Conservation (phyloP, 495 filamentous ascomycete genomes). For the Penicillium cinerascens region DNA sequence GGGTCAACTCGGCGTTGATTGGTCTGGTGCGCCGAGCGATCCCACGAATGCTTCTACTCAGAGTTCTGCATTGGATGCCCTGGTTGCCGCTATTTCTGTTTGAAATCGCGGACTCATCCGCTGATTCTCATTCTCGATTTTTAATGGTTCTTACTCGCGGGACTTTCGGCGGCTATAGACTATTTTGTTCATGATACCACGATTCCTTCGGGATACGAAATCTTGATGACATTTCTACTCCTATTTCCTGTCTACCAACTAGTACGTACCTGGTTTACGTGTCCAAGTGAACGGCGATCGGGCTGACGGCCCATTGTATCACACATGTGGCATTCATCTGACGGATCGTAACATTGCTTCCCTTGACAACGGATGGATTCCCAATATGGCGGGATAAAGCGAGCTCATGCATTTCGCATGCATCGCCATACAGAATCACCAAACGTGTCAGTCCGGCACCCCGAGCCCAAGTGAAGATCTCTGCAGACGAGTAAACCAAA, state of each 20-base stretch:
- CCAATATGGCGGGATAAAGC: constrained; percentile 37
- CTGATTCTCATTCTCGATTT: background rate
- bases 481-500: constrained; percentile 66
- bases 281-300: constrained; percentile 20
- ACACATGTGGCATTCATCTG: constrained; percentile 36
- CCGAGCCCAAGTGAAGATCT: constrained; percentile 62
- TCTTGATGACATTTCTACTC: background rate
- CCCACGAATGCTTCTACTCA: constrained; percentile 56
- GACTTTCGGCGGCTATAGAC: background rate
- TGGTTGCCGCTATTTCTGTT: constrained; percentile 61
- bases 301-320: constrained; percentile 47
- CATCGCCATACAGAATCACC: constrained; percentile 62
- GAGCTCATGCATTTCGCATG: constrained; percentile 62
- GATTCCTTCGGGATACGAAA: background rate
- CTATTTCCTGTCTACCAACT: background rate
- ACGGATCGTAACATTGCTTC: constrained; percentile 27
- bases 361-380: constrained; percentile 15
- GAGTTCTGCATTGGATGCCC: constrained; percentile 62
- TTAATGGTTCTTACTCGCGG: too few species aligned
- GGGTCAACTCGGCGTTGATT: constrained; percentile 52
- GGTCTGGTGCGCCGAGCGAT: constrained; percentile 53
- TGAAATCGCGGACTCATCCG: background rate
- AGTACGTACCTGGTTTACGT: constrained; percentile 6
- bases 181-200: background rate
- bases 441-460: constrained; percentile 50